Evolutionary conservation across 306 rosid species (phyloP).

Genomic region (Ziziphus jujuba): DNA sequence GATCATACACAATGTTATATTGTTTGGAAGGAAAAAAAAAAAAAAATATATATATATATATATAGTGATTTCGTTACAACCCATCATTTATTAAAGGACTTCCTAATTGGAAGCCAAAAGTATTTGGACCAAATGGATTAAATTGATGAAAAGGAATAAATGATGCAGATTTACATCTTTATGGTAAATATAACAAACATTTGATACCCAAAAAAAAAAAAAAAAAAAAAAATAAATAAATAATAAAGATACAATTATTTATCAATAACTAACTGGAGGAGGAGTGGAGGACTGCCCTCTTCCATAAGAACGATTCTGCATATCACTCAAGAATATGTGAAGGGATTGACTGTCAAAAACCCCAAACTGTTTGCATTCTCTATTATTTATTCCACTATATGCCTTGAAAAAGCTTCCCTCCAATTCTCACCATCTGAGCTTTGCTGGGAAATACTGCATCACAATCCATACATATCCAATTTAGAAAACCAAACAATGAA

Average conservation of each 20-base stretch:
- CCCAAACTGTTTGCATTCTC: not conserved
- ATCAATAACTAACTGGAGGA: not conserved
- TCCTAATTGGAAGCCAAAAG: too few relatives aligned
- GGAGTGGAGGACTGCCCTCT: not conserved
- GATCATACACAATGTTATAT: too few relatives aligned
- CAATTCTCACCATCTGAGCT: constrained; percentile 44
- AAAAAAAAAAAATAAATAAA: too few relatives aligned
- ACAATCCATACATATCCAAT: not conserved
- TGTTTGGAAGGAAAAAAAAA: too few relatives aligned
- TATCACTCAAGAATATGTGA: not conserved
- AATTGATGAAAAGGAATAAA: too few relatives aligned
- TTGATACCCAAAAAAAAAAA: too few relatives aligned
- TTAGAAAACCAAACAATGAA: not conserved
- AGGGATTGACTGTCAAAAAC: constrained; percentile 1
- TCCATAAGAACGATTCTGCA: not conserved
- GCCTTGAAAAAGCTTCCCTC: not conserved
- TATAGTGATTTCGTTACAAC: too few relatives aligned
- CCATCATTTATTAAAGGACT: too few relatives aligned
- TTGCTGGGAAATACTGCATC: constrained; percentile 54
- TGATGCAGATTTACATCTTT: too few relatives aligned
- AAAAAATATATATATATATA: too few relatives aligned
- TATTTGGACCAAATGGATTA: too few relatives aligned
- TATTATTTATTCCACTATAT: not conserved
- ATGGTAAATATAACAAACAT: too few relatives aligned
- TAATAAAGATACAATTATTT: not conserved